A percentile compares a stretch with the other conserved stretches of the same genome.
phyloP scores from a whole-genome alignment of 441 rosid species.

The Euphorbia celastroides region DNA sequence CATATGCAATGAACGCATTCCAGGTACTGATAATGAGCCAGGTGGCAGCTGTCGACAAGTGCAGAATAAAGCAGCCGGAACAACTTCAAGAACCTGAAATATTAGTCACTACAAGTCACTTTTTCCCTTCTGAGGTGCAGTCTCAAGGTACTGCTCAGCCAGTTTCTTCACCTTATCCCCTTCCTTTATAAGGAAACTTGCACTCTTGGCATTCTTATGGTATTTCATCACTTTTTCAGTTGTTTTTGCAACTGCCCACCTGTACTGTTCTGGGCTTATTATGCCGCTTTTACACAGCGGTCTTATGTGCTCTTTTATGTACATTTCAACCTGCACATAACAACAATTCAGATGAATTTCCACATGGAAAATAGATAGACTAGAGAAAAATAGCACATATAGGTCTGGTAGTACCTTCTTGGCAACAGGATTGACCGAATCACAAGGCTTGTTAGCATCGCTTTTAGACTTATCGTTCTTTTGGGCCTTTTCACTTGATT shows the following conservation, averaged over 20 bases:
- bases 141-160: conserved; percentile 92
- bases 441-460: conserved; percentile 27
- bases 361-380: not conserved
- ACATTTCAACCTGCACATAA: conserved; percentile 72
- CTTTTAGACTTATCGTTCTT: conserved; percentile 35
- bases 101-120: conserved; percentile 18
- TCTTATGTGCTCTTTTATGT: conserved; percentile 94
- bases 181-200: conserved; percentile 88
- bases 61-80: not conserved
- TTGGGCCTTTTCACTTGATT: conserved; percentile 31
- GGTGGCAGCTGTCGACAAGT: not conserved
- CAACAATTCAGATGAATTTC: conserved; percentile 1
- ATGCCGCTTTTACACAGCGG: conserved; percentile 93
- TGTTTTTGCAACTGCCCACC: conserved; percentile 92
- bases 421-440: conserved; percentile 32
- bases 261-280: conserved; percentile 72
- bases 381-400: not conserved
- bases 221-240: conserved; percentile 90
- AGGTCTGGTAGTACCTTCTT: conserved; percentile 58
- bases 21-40: not conserved
- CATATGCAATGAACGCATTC: no score
- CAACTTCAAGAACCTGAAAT: not conserved
- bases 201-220: conserved; percentile 77
- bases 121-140: no score
- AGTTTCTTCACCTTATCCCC: conserved; percentile 98